Evolutionary conservation across 1,139 yeast species (phyloP).

Genomic region (Protomyces arabidopsidicola): DNA sequence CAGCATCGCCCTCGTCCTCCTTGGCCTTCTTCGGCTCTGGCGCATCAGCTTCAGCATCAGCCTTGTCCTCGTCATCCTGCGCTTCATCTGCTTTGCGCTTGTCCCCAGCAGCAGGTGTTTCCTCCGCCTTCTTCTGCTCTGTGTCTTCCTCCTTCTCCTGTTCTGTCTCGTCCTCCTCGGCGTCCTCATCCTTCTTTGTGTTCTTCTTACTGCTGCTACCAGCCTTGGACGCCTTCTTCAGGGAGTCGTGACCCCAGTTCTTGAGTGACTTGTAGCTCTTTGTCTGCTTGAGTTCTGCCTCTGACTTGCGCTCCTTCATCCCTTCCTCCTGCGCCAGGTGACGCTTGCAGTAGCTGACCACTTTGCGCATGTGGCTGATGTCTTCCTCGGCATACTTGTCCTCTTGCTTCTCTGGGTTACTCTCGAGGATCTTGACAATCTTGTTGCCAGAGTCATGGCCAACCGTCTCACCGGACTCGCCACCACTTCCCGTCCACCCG

Average conservation of each 20-base stretch:
- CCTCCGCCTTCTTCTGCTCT: neutral
- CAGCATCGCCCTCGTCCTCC: neutral
- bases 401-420: slow-evolving; percentile 5
- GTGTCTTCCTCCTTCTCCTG: neutral
- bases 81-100: neutral
- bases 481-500: neutral
- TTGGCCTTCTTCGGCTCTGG: neutral
- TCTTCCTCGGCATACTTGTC: slow-evolving; percentile 12
- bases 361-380: slow-evolving; percentile 4
- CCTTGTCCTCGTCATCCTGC: neutral
- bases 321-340: slow-evolving; percentile 9
- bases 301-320: slow-evolving; percentile 2
- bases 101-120: neutral
- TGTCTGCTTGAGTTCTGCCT: slow-evolving; percentile 2
- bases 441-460: slow-evolving; percentile 7
- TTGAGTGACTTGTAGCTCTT: slow-evolving; percentile 10
- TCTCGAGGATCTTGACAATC: slow-evolving; percentile 6
- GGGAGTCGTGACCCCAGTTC: slow-evolving; percentile 12
- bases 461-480: slow-evolving; percentile 2
- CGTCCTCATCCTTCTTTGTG: neutral
- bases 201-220: neutral
- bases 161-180: neutral
- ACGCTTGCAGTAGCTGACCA: slow-evolving; percentile 6
- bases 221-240: neutral
- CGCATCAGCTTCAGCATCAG: neutral